Evolutionary conservation across 805 yeast species (phyloP), one percentile per base, ranked within the genome.

Genomic region (Pachysolen tannophilus): DNA sequence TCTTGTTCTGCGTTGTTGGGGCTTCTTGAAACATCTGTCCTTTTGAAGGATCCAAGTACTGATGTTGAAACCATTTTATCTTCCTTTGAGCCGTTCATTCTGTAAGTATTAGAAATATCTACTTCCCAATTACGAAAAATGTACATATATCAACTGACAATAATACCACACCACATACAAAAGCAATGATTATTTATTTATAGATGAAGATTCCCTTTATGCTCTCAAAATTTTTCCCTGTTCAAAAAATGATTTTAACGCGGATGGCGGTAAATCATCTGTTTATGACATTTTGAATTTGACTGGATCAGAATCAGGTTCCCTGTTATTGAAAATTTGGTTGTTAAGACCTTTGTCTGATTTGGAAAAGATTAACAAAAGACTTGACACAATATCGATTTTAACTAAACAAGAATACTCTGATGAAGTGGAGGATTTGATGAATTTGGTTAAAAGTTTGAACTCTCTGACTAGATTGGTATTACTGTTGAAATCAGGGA

Each of bases 261-360:
- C 43, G 27, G 43, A 41, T 5, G 15, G 30, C 34, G 27, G 41
- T 38, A 40, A 32, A 26, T 35, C 13, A 6, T 44, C 43, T 7
- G 41, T 49, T 3, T 43, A 45, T 27, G 41, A 50, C 27, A 15
- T 55, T 6, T 18, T 58, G 11, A 43, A 48, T 32, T 39, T 35
- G 15, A 53, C 60, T 2, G 44, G 45, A 19, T 49, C 68, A 0
- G 47, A 46, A 8, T 35, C 49, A 9, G 65, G 69, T 0, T 43
- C 40, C 20, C 43, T 47, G 17, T 41, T 53, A 2, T 32, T 67
- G n/a, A 46, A 40, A 9, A 40, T 52, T 1, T 62, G 65, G 63
- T 43, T 67, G 8, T 23, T 46, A 3, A 46, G 58, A 11, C 72
- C 72, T 0, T 38, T 60, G 3, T 41, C 51, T 1, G 47, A 54